These are phyloP conservation scores for Candida michaelii DNA, from an alignment of 805 yeast genomes.

Conservation along the genomic window DNA sequence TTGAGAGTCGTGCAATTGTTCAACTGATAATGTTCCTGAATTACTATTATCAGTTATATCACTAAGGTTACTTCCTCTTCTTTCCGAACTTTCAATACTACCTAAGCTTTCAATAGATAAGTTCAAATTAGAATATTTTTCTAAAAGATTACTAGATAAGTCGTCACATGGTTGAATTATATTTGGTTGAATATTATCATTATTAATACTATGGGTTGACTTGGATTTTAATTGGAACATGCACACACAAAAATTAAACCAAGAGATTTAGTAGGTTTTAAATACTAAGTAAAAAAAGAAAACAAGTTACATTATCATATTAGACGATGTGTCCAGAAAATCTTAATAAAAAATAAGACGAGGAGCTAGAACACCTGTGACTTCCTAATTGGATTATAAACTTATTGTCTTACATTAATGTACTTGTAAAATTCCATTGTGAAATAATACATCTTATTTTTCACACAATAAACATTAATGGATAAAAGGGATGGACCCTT, in stretches of 20 bases:
- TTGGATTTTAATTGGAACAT: slow-evolving; percentile 15
- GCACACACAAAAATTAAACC: background rate
- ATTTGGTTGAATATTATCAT: slow-evolving; percentile 16
- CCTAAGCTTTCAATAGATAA: slow-evolving; percentile 15
- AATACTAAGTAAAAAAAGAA: background rate
- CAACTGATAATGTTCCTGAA: slow-evolving; percentile 3
- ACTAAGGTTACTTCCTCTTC: slow-evolving; percentile 16
- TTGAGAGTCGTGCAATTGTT: slow-evolving; percentile 3
- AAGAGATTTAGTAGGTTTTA: background rate
- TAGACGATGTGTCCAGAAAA: slow-evolving; percentile 1
- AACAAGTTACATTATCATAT: background rate
- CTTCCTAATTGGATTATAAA: background rate
- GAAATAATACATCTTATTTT: slow-evolving; percentile 1
- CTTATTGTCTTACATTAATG: slow-evolving; percentile 1
- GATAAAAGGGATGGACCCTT: slow-evolving; percentile 4
- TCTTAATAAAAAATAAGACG: background rate
- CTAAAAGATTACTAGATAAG: slow-evolving; percentile 12
- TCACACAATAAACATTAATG: background rate
- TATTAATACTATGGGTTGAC: slow-evolving; percentile 14
- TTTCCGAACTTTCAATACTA: slow-evolving; percentile 14
- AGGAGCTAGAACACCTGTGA: background rate
- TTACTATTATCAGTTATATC: slow-evolving; percentile 15
- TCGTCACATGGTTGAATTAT: slow-evolving; percentile 10
- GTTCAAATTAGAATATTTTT: slow-evolving; percentile 16
- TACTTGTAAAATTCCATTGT: slow-evolving; percentile 2